phyloP scores from a whole-genome alignment of 129 eudicot species.

The Scalesia atractyloides region DNA sequence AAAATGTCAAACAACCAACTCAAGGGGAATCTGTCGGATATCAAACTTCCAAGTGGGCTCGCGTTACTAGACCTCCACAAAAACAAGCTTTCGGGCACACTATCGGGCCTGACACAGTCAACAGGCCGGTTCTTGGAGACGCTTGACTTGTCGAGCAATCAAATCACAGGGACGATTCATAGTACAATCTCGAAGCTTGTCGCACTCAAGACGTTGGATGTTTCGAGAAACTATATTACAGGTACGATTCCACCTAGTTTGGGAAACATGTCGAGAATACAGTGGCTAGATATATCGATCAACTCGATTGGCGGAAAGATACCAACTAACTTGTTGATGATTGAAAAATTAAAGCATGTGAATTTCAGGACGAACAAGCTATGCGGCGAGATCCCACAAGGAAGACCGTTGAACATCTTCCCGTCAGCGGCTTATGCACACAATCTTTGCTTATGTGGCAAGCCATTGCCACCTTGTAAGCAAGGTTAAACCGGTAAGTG shows the following conservation, averaged over 20 bases:
- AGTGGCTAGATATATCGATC: conserved; percentile 81
- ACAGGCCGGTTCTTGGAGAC: conserved; percentile 59
- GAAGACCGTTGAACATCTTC: conserved; percentile 79
- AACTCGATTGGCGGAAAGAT: conserved; percentile 67
- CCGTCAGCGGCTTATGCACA: conserved; percentile 83
- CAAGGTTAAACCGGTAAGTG: conserved; percentile 31
- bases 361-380: conserved; percentile 77
- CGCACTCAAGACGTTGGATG: conserved; percentile 59
- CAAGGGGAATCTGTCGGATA: conserved; percentile 49
- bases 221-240: conserved; percentile 62
- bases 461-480: conserved; percentile 90
- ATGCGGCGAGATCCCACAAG: conserved; percentile 92
- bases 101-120: conserved; percentile 46
- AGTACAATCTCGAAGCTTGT: conserved; percentile 59
- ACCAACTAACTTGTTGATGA: conserved; percentile 65
- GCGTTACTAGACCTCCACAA: conserved; percentile 65
- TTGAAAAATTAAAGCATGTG: conserved; percentile 59
- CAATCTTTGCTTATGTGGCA: conserved; percentile 91
- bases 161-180: conserved; percentile 73
- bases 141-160: conserved; percentile 65
- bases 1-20: conserved; percentile 72
- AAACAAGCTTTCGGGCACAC: conserved; percentile 58
- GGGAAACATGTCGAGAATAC: conserved; percentile 61
- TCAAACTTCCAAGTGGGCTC: conserved; percentile 62
- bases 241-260: conserved; percentile 86